Percentiles rank a stretch among this genome's conserved stretches.
Conservation (phyloP, 225 moss, liverwort and hornwort species). For the Antitrichia curtipendula region DNA sequence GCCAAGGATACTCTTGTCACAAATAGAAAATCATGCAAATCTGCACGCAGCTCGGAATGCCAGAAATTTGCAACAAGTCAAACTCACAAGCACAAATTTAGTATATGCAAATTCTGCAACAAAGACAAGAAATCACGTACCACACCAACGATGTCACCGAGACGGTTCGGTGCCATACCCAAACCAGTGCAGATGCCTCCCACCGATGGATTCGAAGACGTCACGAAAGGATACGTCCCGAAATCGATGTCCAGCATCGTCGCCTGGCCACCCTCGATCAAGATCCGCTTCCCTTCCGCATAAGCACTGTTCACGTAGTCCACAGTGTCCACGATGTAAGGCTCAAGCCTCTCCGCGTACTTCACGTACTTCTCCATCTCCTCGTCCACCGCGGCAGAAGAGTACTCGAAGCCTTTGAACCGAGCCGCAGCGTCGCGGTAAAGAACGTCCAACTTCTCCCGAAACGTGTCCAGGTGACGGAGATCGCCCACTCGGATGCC, state of each 20-base stretch:
- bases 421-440: constrained; percentile 75
- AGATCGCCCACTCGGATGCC: constrained; percentile 90
- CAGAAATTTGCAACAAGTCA: background rate
- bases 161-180: constrained; percentile 86
- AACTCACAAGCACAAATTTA: background rate
- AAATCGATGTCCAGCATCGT: constrained; percentile 97
- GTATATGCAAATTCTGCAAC: background rate
- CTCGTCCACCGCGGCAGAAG: constrained; percentile 36
- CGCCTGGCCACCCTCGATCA: constrained; percentile 97
- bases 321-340: constrained; percentile 81
- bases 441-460: constrained; percentile 69
- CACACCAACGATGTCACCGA: constrained; percentile 92
- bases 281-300: constrained; percentile 68
- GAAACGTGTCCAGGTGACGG: constrained; percentile 56
- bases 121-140: constrained; percentile 20
- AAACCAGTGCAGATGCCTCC: constrained; percentile 96
- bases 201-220: constrained; percentile 89
- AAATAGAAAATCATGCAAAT: background rate
- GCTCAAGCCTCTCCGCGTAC: constrained; percentile 60
- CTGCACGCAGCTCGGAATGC: background rate
- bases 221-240: constrained; percentile 98
- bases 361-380: constrained; percentile 65
- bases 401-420: constrained; percentile 63
- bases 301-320: constrained; percentile 63
- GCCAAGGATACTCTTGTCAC: background rate